Evolutionary conservation across 2,329 filamentous ascomycete genomes (phyloP).

Genomic region (Penicillium sp.): DNA sequence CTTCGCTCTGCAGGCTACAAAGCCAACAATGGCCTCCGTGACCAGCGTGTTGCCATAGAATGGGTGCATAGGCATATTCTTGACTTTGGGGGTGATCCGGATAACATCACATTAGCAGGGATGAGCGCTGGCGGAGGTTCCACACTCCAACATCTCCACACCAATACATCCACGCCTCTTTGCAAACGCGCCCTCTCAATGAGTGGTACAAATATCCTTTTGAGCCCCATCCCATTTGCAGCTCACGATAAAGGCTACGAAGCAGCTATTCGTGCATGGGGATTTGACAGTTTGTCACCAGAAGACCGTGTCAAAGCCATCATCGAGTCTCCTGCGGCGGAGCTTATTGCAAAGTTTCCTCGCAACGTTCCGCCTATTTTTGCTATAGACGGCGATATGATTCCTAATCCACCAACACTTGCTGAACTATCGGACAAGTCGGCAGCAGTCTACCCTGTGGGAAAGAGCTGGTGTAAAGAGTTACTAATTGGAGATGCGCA

Average conservation of each 20-base stretch:
- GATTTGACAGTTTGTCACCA: conserved; percentile 32
- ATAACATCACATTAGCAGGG: conserved; percentile 42
- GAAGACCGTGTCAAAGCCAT: conserved; percentile 43
- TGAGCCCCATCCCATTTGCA: conserved; percentile 35
- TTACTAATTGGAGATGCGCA: conserved; percentile 48
- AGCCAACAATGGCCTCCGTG: conserved; percentile 44
- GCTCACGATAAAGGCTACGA: conserved; percentile 42
- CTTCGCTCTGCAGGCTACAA: conserved; percentile 43
- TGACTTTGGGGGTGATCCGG: conserved; percentile 40
- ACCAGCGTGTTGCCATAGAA: conserved; percentile 44
- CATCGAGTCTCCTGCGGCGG: conserved; percentile 35
- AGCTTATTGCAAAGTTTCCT: conserved; percentile 41
- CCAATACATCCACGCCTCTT: conserved; percentile 32
- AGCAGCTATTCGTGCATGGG: conserved; percentile 37
- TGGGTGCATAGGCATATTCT: conserved; percentile 40
- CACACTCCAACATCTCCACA: conserved; percentile 28
- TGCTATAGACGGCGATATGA: conserved; percentile 42
- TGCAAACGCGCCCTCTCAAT: conserved; percentile 42
- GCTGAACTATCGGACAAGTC: conserved; percentile 20
- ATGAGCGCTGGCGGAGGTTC: conserved; percentile 45
- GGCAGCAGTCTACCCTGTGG: conserved; percentile 31
- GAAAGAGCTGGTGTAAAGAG: conserved; percentile 44
- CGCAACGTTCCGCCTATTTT: conserved; percentile 32
- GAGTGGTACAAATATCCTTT: conserved; percentile 43
- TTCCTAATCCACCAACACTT: conserved; percentile 27